These are phyloP conservation scores for Speleostelium caveatum DNA, from an alignment of 78 protist genomes.

Conservation along the genomic window DNA sequence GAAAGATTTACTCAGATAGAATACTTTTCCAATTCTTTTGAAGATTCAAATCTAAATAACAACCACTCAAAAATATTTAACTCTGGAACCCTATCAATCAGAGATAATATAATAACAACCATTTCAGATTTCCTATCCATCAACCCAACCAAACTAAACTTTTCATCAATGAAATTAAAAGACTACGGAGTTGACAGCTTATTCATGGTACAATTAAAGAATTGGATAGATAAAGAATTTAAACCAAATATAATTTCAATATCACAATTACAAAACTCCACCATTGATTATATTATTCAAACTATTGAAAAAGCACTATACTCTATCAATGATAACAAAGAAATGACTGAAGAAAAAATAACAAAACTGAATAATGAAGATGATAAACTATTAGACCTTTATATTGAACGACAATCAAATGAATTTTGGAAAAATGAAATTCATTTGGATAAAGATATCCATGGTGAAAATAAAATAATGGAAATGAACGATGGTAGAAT, in stretches of 20 bases:
- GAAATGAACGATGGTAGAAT: background rate
- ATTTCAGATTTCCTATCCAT: conserved; percentile 8
- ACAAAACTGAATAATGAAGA: background rate
- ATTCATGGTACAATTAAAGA: conserved; percentile 34
- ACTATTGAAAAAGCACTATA: background rate
- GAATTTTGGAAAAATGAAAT: conserved; percentile 6
- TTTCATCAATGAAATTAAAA: no score
- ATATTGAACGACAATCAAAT: background rate
- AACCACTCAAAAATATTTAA: no score
- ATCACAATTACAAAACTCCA: conserved; percentile 14
- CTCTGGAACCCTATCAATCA: no score
- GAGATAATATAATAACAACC: background rate
- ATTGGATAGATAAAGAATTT: conserved; percentile 49
- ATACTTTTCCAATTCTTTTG: background rate
- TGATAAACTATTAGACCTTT: no score
- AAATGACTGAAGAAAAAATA: background rate
- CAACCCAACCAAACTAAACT: conserved; percentile 1
- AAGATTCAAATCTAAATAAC: no score
- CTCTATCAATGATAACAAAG: background rate
- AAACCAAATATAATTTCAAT: conserved; percentile 31
- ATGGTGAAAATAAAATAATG: background rate
- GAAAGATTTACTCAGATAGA: background rate
- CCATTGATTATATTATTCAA: conserved; percentile 31
- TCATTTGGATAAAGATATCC: background rate
- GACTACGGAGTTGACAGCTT: conserved; percentile 27